Base-by-base conservation (phyloP, 352 stramenopile genomes). In the Globisporangium paddicum region DNA sequence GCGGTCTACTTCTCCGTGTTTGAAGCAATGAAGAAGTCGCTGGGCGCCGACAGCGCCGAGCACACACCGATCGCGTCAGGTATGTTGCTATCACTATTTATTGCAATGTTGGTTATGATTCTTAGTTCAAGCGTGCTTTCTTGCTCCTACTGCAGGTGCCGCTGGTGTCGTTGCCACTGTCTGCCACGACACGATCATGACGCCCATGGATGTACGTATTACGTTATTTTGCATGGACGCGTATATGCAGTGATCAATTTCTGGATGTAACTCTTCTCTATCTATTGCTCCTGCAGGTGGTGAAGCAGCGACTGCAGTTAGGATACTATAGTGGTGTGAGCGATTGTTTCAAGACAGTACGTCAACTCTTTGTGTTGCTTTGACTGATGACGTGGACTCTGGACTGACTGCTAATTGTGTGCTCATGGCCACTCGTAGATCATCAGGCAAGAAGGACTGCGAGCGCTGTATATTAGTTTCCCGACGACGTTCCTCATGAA, bases 221-320 rank as follows among this genome's bases (percentile, higher is more conserved):
- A 5, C 42, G 4, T 55, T 38, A 4, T 4, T 7, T 21, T 4
- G 16, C 11, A n/a, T n/a, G n/a, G n/a, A n/a, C n/a, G n/a, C n/a
- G n/a, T n/a, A n/a, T n/a, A n/a, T n/a, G n/a, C n/a, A n/a, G n/a
- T n/a, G n/a, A n/a, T n/a, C n/a, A n/a, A n/a, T 19, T 54, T 37
- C 11, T 50, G 18, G 32, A 3, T 47, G 21, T 55, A 11, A 37
- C 49, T 48, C 28, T 49, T 40, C 3, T n/a, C 32, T 18, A 32
- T 32, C 28, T 32, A 32, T 7, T 32, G 28, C 6, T 32, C 3
- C 28, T 35, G 37, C 49, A 92, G 82, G 96, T 99, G 0, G 73
- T 99, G 45, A 99, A 99, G 81, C 97, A 99, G 78, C 86, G 97
- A 32, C 79, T 99, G 67, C 97, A 99, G 77, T 87, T 99, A 63